Conservation (phyloP, 2,329 filamentous ascomycete genomes). For the Arachnomyces sp. region DNA sequence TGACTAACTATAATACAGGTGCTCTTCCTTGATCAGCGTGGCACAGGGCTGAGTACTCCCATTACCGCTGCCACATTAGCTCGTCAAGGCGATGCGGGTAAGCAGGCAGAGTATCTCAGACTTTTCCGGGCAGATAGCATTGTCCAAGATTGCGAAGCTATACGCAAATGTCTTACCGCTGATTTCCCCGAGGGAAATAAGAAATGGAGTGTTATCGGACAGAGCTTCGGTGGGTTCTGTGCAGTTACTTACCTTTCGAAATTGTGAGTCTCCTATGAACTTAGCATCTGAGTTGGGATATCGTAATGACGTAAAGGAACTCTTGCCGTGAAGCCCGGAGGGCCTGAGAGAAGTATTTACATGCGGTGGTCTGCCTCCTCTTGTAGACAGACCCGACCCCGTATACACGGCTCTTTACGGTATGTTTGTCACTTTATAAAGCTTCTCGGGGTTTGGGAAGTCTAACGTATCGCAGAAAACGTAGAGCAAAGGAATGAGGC, state of each 20-base stretch:
- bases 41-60: conserved; percentile 76
- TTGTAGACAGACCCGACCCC: conserved; percentile 63
- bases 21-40: conserved; percentile 82
- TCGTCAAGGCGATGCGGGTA: conserved; percentile 53
- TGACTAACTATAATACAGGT: conserved; percentile 28
- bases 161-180: conserved; percentile 65
- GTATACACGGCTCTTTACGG: conserved; percentile 67
- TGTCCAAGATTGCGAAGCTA: conserved; percentile 79
- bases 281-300: not conserved
- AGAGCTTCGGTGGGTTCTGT: conserved; percentile 89
- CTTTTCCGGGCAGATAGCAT: conserved; percentile 85
- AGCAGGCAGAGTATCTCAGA: conserved; percentile 74
- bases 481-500: conserved; percentile 64
- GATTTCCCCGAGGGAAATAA: conserved; percentile 62
- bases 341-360: conserved; percentile 76
- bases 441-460: not conserved
- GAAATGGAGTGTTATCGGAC: conserved; percentile 80
- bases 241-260: conserved; percentile 75
- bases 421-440: conserved; percentile 14
- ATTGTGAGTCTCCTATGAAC: conserved; percentile 38
- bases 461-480: conserved; percentile 38
- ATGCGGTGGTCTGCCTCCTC: conserved; percentile 73
- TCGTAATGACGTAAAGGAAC: not conserved
- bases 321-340: conserved; percentile 47
- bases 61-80: conserved; percentile 66